Conservation (phyloP, 2,329 filamentous ascomycete genomes). For the Diaporthe citriasiana region DNA sequence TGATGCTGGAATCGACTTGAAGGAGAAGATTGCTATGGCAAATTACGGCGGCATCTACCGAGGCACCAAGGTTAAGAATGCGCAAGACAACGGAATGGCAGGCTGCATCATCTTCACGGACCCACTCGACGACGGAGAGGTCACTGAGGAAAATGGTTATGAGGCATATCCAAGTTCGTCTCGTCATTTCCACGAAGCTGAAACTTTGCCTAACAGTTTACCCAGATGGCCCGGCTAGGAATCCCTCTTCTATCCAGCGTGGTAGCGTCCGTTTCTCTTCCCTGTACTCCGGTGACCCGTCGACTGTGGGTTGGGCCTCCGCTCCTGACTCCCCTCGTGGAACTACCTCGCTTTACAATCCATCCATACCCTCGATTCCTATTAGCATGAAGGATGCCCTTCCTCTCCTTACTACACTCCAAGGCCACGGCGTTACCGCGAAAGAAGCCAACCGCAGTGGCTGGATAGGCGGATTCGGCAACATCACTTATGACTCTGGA, state of each 20-base stretch:
- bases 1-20: constrained; percentile 14
- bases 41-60: constrained; percentile 20
- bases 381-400: constrained; percentile 23
- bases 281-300: constrained; percentile 1
- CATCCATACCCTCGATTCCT: constrained; percentile 21
- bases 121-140: constrained; percentile 15
- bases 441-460: constrained; percentile 28
- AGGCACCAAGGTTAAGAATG: constrained; percentile 26
- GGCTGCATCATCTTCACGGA: constrained; percentile 26
- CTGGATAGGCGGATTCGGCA: constrained; percentile 3
- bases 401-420: background rate
- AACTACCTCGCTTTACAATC: constrained; percentile 11
- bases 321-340: constrained; percentile 22
- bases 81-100: constrained; percentile 24
- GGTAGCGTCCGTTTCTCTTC: constrained; percentile 11
- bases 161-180: constrained; percentile 27
- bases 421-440: constrained; percentile 7
- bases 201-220: background rate
- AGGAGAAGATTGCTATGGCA: constrained; percentile 15
- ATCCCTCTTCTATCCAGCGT: constrained; percentile 10
- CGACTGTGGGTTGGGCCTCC: constrained; percentile 13
- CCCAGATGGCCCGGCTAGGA: constrained; percentile 12
- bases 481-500: constrained; percentile 23
- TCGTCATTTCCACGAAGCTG: background rate
- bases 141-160: constrained; percentile 22